Base-by-base conservation (phyloP, 139 green algal species). In the Tetradesmus obliquus region DNA sequence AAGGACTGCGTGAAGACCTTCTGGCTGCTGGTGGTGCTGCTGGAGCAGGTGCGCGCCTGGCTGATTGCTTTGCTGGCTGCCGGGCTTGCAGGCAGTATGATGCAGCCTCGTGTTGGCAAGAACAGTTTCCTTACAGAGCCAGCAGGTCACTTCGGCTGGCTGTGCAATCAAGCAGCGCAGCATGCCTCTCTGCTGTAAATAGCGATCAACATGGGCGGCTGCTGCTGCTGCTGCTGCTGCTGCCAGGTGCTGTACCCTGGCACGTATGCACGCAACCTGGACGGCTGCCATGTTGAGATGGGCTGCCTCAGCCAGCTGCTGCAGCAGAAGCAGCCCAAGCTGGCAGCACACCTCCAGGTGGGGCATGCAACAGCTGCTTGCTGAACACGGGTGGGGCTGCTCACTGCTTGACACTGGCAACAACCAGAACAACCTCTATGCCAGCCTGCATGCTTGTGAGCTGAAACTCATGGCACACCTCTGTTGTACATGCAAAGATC, bases 251-350 rank as follows among this genome's bases (percentile, higher is more conserved):
- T 98, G 88, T 97, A 97, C 92, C 91, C 92, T 7, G 72, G 93
- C 6, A 94, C 95, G 83, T 98, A 97, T 82, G 91, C 93, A 3
- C 60, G 84, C 32, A 95, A 97, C 84, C 95, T 98, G 55, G 91
- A 89, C 20, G 97, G 97, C 17, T 97, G 95, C 53, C 97, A 98
- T 91, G 95, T 98, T 3, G 97, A 98, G 94, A 97, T 98, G 96
- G 91, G 95, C 3, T 94, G 88, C 10, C 80, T 96, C 53, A 91
- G 89, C 7, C 12, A 51, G 24, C 91, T 95, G 82, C 86, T 94
- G 74, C 62, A 45, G 5, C 62, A 89, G 66, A 97, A 98, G 95
- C 92, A 97, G 90, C 96, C 95, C 5, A 94, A 86, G 80, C 92
- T 97, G 58, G 84, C 86, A 9, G 76, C 71, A 51, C 95, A 97